Evolutionary conservation across 192 early-diverging fungal genomes (phyloP).

Genomic region (Entrophospora sp.): DNA sequence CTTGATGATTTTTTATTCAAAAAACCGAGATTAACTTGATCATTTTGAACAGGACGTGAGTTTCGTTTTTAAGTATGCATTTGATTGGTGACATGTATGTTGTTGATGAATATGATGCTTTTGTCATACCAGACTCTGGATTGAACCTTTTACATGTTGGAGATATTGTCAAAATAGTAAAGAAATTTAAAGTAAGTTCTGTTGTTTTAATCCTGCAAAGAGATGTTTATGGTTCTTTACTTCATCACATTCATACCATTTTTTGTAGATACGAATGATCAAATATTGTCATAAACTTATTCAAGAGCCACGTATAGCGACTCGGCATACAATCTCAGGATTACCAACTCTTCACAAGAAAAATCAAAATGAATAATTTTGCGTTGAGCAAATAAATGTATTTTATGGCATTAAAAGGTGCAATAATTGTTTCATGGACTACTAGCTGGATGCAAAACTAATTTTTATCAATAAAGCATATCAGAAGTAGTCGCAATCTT

Average conservation of each 20-base stretch:
- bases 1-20: background rate
- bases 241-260: background rate
- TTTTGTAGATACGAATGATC: background rate
- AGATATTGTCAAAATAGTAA: background rate
- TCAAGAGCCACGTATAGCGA: background rate
- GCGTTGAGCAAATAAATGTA: too few relatives aligned
- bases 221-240: background rate
- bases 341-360: background rate
- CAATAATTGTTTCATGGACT: too few relatives aligned
- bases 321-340: background rate
- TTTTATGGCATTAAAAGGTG: too few relatives aligned
- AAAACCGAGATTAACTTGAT: background rate
- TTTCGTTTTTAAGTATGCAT: slow-evolving; percentile 1
- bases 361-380: too few relatives aligned
- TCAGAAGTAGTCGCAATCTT: too few relatives aligned
- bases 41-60: background rate
- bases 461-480: too few relatives aligned
- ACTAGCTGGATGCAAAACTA: too few relatives aligned
- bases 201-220: background rate
- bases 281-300: background rate
- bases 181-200: slow-evolving; percentile 7
- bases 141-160: background rate
- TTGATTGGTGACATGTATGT: background rate
- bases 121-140: background rate
- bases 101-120: slow-evolving; percentile 6